phyloP scores from a whole-genome alignment of 2,329 filamentous ascomycete genomes.

The Botryotinia globosa region DNA sequence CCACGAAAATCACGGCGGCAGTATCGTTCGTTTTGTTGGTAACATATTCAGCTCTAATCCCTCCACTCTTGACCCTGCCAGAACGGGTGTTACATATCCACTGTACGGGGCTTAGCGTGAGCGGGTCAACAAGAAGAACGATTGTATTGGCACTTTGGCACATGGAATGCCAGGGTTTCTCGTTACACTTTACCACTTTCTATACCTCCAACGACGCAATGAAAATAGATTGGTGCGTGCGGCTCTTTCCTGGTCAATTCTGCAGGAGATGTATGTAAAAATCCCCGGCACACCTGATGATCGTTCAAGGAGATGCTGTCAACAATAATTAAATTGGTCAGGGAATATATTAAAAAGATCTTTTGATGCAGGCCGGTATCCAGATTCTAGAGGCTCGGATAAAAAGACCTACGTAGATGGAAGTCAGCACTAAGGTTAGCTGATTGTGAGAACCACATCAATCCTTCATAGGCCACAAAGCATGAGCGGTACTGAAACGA shows the following conservation, averaged over 20 bases:
- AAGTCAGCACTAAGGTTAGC: conserved; percentile 13
- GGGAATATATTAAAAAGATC: not conserved
- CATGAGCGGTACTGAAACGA: not conserved
- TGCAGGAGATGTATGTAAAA: not conserved
- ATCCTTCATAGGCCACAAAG: not conserved
- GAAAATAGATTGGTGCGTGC: not conserved
- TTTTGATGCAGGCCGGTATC: not conserved
- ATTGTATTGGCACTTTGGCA: conserved; percentile 3
- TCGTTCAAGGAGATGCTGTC: not conserved
- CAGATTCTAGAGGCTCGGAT: not conserved
- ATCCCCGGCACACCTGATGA: not conserved
- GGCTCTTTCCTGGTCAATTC: not conserved
- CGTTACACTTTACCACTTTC: not conserved
- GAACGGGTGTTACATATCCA: not conserved
- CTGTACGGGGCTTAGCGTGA: not conserved
- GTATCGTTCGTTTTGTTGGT: not conserved
- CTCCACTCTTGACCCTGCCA: conserved; percentile 9
- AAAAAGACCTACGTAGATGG: not conserved
- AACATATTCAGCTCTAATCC: not conserved
- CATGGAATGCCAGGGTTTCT: not conserved
- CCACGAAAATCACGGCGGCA: not conserved
- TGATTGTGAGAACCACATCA: not conserved
- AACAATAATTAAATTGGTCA: not conserved
- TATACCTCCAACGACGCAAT: not conserved
- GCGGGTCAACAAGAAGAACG: not conserved